A percentile compares a stretch with the other conserved stretches of the same genome.
These are phyloP conservation scores for Metschnikowia cubensis DNA, from an alignment of 805 yeast genomes.

Conservation along the genomic window DNA sequence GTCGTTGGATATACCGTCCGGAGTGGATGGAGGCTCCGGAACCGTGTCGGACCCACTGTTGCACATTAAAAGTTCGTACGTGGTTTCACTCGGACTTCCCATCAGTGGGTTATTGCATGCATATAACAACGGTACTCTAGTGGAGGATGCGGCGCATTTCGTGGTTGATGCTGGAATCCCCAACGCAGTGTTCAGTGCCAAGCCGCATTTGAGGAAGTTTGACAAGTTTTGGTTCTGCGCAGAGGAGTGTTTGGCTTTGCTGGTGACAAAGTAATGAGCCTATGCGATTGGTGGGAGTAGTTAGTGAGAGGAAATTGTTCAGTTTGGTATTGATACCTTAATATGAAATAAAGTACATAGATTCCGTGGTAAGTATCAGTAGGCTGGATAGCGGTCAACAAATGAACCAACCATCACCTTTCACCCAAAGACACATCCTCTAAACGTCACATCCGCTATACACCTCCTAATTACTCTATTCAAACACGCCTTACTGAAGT, in stretches of 20 bases:
- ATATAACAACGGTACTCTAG: slow-evolving; percentile 46
- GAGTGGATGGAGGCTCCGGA: slow-evolving; percentile 82
- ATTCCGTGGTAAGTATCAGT: too few relatives aligned
- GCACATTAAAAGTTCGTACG: slow-evolving; percentile 48
- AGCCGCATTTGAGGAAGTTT: slow-evolving; percentile 41
- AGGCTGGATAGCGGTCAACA: too few relatives aligned
- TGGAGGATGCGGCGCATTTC: slow-evolving; percentile 50
- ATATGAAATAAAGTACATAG: background rate
- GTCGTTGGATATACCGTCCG: slow-evolving; percentile 79
- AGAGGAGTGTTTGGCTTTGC: slow-evolving; percentile 18
- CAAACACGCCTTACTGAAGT: too few relatives aligned
- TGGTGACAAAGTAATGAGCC: slow-evolving; percentile 2
- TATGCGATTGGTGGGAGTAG: background rate
- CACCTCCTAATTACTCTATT: too few relatives aligned
- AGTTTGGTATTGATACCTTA: background rate
- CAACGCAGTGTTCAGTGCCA: slow-evolving; percentile 43
- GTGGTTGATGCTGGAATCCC: slow-evolving; percentile 74
- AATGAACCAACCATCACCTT: too few relatives aligned
- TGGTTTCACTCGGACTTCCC: slow-evolving; percentile 73
- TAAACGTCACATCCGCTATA: too few relatives aligned
- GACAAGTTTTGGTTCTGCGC: slow-evolving; percentile 44
- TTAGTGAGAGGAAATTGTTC: background rate
- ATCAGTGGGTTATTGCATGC: slow-evolving; percentile 58
- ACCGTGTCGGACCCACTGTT: slow-evolving; percentile 28
- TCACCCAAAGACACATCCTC: too few relatives aligned